These are phyloP conservation scores for Lagerstroemia fauriei DNA, from an alignment of 441 rosid species.

Conservation along the genomic window DNA sequence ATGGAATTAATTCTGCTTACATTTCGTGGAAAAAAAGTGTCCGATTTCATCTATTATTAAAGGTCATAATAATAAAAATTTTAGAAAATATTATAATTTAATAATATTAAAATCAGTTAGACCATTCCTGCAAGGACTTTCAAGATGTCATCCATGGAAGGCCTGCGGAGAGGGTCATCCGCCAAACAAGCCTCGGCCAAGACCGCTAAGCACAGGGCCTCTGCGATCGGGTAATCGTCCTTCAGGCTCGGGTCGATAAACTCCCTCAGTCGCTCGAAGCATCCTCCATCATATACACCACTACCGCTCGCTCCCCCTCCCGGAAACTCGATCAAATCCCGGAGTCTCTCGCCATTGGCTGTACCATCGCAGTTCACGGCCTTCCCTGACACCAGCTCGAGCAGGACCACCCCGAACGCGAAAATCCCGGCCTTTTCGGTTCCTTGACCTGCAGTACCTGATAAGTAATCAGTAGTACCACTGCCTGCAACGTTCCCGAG, in stretches of 20 bases:
- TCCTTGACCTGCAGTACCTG: neutral
- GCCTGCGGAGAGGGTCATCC: conserved; percentile 58
- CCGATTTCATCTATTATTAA: too few relatives aligned
- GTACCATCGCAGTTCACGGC: conserved; percentile 27
- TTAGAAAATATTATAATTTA: neutral
- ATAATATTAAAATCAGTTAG: conserved; percentile 17
- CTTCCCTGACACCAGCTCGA: conserved; percentile 54
- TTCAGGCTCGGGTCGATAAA: conserved; percentile 58
- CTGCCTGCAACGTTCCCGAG: conserved; percentile 40
- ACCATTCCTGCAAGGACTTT: conserved; percentile 56
- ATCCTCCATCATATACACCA: conserved; percentile 39
- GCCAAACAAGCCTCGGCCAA: conserved; percentile 62
- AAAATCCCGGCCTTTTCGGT: conserved; percentile 44
- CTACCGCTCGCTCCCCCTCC: conserved; percentile 35
- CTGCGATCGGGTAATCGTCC: conserved; percentile 49
- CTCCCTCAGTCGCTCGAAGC: conserved; percentile 53
- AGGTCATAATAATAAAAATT: neutral
- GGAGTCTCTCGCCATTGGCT: conserved; percentile 21
- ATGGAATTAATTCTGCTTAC: too few relatives aligned
- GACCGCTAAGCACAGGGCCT: conserved; percentile 59
- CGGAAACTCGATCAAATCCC: conserved; percentile 44
- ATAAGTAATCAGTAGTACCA: neutral
- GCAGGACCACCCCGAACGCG: conserved; percentile 52
- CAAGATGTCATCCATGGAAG: conserved; percentile 54
- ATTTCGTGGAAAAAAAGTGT: too few relatives aligned